A percentile compares a stretch with the other conserved stretches of the same genome.
phyloP scores from a whole-genome alignment of 1,284 basidiomycete species.

The Amylostereum areolatum region DNA sequence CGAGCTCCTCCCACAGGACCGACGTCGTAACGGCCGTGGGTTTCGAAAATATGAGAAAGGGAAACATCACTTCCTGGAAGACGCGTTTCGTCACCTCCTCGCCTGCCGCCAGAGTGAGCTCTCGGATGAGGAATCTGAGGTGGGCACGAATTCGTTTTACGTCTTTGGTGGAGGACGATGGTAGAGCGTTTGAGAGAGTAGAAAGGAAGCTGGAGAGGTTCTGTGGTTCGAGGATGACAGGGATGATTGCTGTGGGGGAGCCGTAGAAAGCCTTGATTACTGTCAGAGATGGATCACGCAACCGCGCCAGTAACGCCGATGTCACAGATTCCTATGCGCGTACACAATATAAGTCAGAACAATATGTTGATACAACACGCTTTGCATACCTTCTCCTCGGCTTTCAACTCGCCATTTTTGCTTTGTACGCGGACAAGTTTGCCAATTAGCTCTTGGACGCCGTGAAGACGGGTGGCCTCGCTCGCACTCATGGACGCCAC shows the following conservation, averaged over 20 bases:
- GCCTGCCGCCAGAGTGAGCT: constrained; percentile 17
- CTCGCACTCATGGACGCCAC: constrained; percentile 52
- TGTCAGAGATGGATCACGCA: constrained; percentile 54
- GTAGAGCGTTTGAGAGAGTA: constrained; percentile 25
- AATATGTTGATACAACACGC: too few relatives aligned
- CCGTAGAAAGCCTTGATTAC: constrained; percentile 69
- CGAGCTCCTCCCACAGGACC: constrained; percentile 60
- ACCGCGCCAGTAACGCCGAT: constrained; percentile 51
- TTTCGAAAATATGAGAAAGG: constrained; percentile 70
- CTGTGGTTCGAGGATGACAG: constrained; percentile 29
- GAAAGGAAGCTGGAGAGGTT: constrained; percentile 38
- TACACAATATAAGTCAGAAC: too few relatives aligned
- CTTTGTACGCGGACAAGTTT: too few relatives aligned
- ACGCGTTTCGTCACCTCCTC: constrained; percentile 34
- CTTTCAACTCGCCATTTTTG: too few relatives aligned
- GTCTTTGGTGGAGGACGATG: too few relatives aligned
- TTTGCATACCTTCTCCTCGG: too few relatives aligned
- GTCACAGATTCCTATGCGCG: constrained; percentile 38
- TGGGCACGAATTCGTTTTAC: constrained; percentile 28
- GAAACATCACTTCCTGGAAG: constrained; percentile 63
- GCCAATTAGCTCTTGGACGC: constrained; percentile 30
- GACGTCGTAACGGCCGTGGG: constrained; percentile 57
- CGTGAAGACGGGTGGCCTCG: constrained; percentile 40
- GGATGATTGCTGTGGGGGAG: constrained; percentile 37
- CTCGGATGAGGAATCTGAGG: constrained; percentile 47